Base-by-base conservation (phyloP, 768 basidiomycete species). In the Gymnopilus junonius region DNA sequence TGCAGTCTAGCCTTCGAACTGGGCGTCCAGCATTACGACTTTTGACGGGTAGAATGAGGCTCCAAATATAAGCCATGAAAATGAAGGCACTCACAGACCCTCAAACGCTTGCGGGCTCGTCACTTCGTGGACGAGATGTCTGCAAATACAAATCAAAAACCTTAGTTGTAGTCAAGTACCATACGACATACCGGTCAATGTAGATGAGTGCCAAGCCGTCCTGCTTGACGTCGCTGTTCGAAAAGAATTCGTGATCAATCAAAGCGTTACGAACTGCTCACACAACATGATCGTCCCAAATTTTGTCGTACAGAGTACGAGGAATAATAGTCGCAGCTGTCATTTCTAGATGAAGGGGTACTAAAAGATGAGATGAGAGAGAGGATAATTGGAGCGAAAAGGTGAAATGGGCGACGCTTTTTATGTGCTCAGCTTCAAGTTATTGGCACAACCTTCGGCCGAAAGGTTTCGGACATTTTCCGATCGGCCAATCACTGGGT, bases 281-380 rank as follows among this genome's bases (percentile, higher is more conserved):
- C 88, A 98, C 91, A 72, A 97, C 87, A 79, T 98, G 97, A 74
- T 98, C 95, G 67, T 97, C 94, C 89, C 93, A 97, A 66, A 98
- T 94, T 81, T 98, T 98, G 79, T 99, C 97, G 77, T 98, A 97
- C 31, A 99, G 83, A 35, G 97, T 98, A 64, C 94, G 89, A 10
- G 94, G 94, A 21, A 82, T 77, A 58, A 76, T 64, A 40, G 78
- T 67, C 27, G 78, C 74, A 55, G 76, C 72, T 61, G 83, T 78
- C 82, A 84, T 84, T 34, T 60, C 71, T 54, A 55, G 37, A 43
- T 61, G 40, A 32, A 45, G 25, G 34, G 17, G 56, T 31, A n/a
- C n/a, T n/a, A n/a, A 17, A 48, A 56, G 42, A 32, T 65, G 46
- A 31, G 50, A 62, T 43, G 64, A 58, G 58, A 35, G 39, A 11